These are phyloP conservation scores for Trifolium pratense DNA, from an alignment of 306 rosid genomes.

Conservation along the genomic window DNA sequence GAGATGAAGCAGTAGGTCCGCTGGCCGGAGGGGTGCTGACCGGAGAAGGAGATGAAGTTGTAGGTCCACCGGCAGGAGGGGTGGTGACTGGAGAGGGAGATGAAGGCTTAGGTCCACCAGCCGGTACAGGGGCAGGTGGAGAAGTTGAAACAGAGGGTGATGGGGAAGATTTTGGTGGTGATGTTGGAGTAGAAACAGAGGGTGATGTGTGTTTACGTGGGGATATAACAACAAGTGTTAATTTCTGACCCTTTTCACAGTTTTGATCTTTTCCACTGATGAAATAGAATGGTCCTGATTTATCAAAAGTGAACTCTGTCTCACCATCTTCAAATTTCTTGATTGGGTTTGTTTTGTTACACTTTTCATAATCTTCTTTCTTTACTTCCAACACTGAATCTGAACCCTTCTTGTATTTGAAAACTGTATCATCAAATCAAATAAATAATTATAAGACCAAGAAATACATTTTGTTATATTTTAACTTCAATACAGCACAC, in stretches of 20 bases:
- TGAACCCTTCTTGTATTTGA: constrained; percentile 72
- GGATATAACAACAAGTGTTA: constrained; percentile 60
- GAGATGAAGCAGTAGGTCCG: neutral
- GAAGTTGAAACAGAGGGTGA: constrained; percentile 1
- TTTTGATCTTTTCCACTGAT: constrained; percentile 58
- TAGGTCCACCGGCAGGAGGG: neutral
- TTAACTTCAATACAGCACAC: neutral
- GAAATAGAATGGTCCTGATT: constrained; percentile 74
- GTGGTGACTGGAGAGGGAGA: neutral
- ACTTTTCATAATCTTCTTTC: constrained; percentile 60
- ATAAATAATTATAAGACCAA: neutral
- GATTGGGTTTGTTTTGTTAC: constrained; percentile 63
- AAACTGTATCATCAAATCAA: constrained; percentile 47
- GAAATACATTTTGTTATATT: neutral
- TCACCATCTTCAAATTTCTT: constrained; percentile 68
- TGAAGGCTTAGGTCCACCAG: neutral
- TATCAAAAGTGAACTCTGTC: constrained; percentile 58
- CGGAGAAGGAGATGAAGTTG: constrained; percentile 3
- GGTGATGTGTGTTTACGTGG: constrained; percentile 6
- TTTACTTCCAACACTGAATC: constrained; percentile 80
- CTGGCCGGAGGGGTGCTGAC: neutral
- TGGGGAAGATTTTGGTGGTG: constrained; percentile 8
- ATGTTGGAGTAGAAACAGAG: neutral
- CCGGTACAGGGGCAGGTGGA: constrained; percentile 9
- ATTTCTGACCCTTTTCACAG: constrained; percentile 76